Base-by-base conservation (phyloP, 345 rosid species). In the Syzygium oleosum region DNA sequence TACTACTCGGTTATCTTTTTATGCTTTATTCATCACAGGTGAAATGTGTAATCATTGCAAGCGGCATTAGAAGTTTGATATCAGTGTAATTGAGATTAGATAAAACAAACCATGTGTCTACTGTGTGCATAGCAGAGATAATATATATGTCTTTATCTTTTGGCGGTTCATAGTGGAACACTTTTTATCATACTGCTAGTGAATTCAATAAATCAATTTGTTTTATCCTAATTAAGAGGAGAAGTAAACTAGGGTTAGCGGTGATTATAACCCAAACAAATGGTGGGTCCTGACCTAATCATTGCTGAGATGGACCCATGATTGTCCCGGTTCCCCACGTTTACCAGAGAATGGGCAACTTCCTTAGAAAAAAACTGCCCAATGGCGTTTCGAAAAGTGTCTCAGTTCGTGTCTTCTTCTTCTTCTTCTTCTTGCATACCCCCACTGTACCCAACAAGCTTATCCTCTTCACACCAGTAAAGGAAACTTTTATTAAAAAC, bases 311-410 rank as follows among this genome's bases (percentile, higher is more conserved):
- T 85, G 86, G 89, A 89, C 78, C 53, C 92, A 90, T 92, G 58
- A 94, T 92, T 90, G 91, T 79, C 85, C 78, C 79, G 93, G 92
- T 91, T 92, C 93, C 94, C 93, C 96, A 94, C 93, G 91, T 91
- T 90, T 85, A 86, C n/a, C 86, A 46, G 52, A 61, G 87, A 86
- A 88, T 87, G 87, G 87, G 78, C 88, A 87, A 65, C 87, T 85
- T 86, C 85, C 58, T 46, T 10, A n/a, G 46, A 84, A 77, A 87
- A 68, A 51, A 55, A 25, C 51, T 34, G 80, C 38, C 85, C 68
- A 31, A 12, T 87, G 59, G 8, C 31, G 84, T 86, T 87, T 43
- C 8, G 68, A 87, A 86, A 86, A 38, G 38, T 55, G 79, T 84
- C 27, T 77, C 89, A 25, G 38, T 43, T 84, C 52, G 51, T 43